Evolutionary conservation across 2,329 filamentous ascomycete species (phyloP), one percentile per base, ranked within the genome.

Genomic region (Westerdykella sp.): DNA sequence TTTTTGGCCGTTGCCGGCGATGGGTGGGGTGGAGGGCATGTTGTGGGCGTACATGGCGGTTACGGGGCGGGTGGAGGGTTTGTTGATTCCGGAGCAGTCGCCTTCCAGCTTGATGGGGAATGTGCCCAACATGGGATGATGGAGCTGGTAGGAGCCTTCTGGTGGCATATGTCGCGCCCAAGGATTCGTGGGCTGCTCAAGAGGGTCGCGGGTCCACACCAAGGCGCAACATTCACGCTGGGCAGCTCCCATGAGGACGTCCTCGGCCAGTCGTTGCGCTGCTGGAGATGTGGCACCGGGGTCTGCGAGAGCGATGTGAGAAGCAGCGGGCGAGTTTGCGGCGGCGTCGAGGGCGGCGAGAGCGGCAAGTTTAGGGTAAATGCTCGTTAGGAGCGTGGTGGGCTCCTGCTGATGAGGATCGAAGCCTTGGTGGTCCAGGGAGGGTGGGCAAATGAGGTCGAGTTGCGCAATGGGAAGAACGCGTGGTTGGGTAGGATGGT

Each of bases 181-280:
- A 5, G 63, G 63, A 30, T 67, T 67, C 4, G 62, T 58, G 35
- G 62, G 63, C 38, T 62, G 53, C 21, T 60, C 51, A 10, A 66
- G 60, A 12, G 66, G 53, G 21, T 66, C 62, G n/a, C 55, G 55
- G n/a, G 56, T 64, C 78, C 83, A 88, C n/a, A 85, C 79, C 2
- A 90, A 75, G 2, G 81, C 75, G 18, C 80, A 85, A 53, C 79
- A 81, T 66, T 88, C 84, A 25, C 77, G 74, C 59, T 85, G 80
- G 0, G 84, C 84, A 28, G 81, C 77, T 45, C 74, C 73, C 4
- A 81, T 73, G 9, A 83, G 75, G 0, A 75, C 71, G 2, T 76
- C 71, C 57, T 85, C 80, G 35, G 76, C 72, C 2, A 81, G 68
- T 21, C 76, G 73, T 45, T 83, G 80, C 1, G 81, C 69, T 1